Evolutionary conservation across 1,284 basidiomycete species (phyloP), one percentile per base, ranked within the genome.

Genomic region (Sanguinoderma infundibulare): DNA sequence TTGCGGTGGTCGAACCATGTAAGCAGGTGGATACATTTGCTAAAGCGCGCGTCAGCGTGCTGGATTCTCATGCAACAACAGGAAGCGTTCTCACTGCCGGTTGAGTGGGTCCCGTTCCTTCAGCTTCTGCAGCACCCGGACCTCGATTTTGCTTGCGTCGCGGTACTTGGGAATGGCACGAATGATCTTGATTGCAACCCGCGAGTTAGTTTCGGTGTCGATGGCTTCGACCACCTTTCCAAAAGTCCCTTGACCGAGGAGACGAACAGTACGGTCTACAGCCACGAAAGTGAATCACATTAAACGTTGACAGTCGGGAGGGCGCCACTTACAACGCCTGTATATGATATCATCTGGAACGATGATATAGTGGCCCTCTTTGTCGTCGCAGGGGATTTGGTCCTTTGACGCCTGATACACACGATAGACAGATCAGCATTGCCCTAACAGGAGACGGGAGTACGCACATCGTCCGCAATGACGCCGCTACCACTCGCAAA

Each of bases 171-270:
- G 95, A 50, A 98, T 95, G 35, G 94, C 94, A 53, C 96, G 89
- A 70, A 99, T 99, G 67, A 99, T 96, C 85, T 99, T 99, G 82
- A 99, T 96, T 44, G 98, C 98, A 26, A 99, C 97, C 72, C 88
- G 85, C 69, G 82, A 83, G 67, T 89, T 87, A 58, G 85, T 90
- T 67, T 90, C 84, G 38, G 87, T 87, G 78, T 98, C 95, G 70
- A 92, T 78, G 38, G 96, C 96, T 74, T 98, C 95, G 57, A 99
- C 96, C 30, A 99, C 98, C 77, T 99, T 99, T 68, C 98, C 98
- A 73, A 99, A 99, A 7, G 98, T 99, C 6, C 98, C 98, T 79
- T 99, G 98, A 17, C 98, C 98, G 3, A 99, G 83, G 40, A 97
- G 81, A 57, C 89, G 85, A 56, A 96, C 87, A 58, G 97, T 98